Evolutionary conservation across 148 eudicot genomes (phyloP).

Genomic region (Nyssa sinensis): DNA sequence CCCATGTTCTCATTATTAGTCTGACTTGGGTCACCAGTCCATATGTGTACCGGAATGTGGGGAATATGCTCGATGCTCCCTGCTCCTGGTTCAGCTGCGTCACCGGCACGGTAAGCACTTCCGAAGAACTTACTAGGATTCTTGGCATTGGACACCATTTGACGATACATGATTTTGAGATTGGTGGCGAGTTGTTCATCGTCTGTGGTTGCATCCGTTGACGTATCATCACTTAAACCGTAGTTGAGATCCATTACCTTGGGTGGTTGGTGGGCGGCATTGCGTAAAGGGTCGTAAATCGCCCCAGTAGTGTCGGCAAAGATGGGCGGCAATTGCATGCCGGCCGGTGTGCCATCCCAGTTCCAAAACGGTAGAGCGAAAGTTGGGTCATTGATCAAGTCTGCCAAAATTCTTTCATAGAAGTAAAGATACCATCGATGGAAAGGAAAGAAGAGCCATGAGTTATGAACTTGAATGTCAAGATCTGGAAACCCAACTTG

Average conservation of each 20-base stretch:
- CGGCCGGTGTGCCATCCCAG: slow-evolving; percentile 51
- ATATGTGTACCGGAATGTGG: slow-evolving; percentile 27
- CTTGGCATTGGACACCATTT: slow-evolving; percentile 19
- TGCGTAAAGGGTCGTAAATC: slow-evolving; percentile 32
- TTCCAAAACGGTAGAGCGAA: slow-evolving; percentile 63
- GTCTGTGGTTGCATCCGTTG: slow-evolving; percentile 1
- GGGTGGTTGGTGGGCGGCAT: slow-evolving; percentile 35
- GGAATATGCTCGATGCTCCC: slow-evolving; percentile 25
- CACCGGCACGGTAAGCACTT: slow-evolving; percentile 10
- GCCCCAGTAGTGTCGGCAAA: slow-evolving; percentile 24
- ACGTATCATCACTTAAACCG: too few species aligned
- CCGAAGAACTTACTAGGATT: slow-evolving; percentile 22
- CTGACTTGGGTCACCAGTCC: slow-evolving; percentile 22
- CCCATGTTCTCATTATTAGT: slow-evolving; percentile 28
- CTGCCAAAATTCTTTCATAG: slow-evolving; percentile 45
- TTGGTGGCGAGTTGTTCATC: not conserved
- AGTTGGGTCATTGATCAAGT: slow-evolving; percentile 51
- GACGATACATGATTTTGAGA: not conserved
- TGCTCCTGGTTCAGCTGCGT: slow-evolving; percentile 7
- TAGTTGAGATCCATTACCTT: slow-evolving; percentile 32
- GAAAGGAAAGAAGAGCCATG: slow-evolving; percentile 53
- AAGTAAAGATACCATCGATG: slow-evolving; percentile 57
- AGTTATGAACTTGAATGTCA: slow-evolving; percentile 52
- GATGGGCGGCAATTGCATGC: slow-evolving; percentile 39
- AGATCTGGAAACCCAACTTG: slow-evolving; percentile 38